Conservation (phyloP, 352 stramenopile genomes). For the Phytophthora pinifolia region DNA sequence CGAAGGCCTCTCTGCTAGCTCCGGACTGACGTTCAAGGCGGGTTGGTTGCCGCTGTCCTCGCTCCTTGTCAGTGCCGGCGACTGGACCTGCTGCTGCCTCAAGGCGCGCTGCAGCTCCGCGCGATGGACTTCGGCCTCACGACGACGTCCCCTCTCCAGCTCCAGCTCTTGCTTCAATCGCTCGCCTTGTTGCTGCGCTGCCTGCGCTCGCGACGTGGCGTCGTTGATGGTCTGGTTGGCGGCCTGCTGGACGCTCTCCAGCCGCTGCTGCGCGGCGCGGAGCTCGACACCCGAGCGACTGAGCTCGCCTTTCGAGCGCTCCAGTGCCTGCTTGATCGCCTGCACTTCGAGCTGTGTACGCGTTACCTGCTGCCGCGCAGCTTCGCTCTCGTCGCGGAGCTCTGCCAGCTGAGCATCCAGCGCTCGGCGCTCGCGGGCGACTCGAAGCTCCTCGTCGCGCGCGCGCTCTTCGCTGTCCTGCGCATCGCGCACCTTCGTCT, state of each 20-base stretch:
- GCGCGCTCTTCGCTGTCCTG: slow-evolving; percentile 55
- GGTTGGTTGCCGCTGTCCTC: slow-evolving; percentile 14
- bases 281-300: slow-evolving; percentile 43
- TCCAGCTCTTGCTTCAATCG: slow-evolving; percentile 52
- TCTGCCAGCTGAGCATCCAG: slow-evolving; percentile 46
- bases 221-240: slow-evolving; percentile 71
- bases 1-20: slow-evolving; percentile 13
- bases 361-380: slow-evolving; percentile 37
- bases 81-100: slow-evolving; percentile 35
- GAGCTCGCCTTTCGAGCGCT: slow-evolving; percentile 60
- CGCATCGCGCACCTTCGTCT: slow-evolving; percentile 44
- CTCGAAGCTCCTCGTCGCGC: slow-evolving; percentile 47
- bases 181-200: slow-evolving; percentile 59
- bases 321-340: slow-evolving; percentile 47
- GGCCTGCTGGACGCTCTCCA: slow-evolving; percentile 53
- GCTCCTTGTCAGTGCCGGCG: slow-evolving; percentile 12
- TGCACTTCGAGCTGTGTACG: slow-evolving; percentile 52
- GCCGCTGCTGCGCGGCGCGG: slow-evolving; percentile 42
- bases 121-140: slow-evolving; percentile 61
- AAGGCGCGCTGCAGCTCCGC: slow-evolving; percentile 55
- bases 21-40: slow-evolving; percentile 14
- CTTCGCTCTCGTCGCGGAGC: slow-evolving; percentile 59
- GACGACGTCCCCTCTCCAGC: slow-evolving; percentile 56
- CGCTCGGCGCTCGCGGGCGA: slow-evolving; percentile 59
- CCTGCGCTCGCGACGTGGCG: slow-evolving; percentile 44